Base-by-base conservation (phyloP, 2,329 filamentous ascomycete species). In the Fusarium kyushuense region DNA sequence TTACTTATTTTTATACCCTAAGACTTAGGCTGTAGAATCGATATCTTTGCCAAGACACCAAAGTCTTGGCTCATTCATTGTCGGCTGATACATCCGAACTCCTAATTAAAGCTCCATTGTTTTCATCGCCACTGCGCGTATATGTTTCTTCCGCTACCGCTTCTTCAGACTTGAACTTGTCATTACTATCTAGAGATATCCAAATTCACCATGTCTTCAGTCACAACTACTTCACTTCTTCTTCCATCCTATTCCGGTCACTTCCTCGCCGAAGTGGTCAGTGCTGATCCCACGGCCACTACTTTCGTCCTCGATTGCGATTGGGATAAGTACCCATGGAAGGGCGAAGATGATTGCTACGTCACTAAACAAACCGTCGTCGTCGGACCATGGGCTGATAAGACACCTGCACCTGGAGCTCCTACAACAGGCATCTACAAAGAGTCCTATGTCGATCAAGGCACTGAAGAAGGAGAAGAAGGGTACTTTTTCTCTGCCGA, bases 301-400 rank as follows among this genome's bases (percentile, higher is more conserved):
- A 58, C 55, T 8, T 56, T 56, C 8, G 35, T 59, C 4, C 27
- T 59, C 3, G 19, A 59, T 25, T 54, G 52, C 25, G 52, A 54
- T 23, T n/a, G 8, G 7, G 14, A 54, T 6, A 47, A 23, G 11
- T 42, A 42, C 9, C 40, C 40, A 5, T 42, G 40, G 40, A 10
- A 42, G 2, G 32, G 35, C 16, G 13, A 54, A 7, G 19, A 42
- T 11, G 29, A 42, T 25, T 58, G 55, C 14, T 45, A 25, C 6
- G 4, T 58, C 1, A 56, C 51, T 3, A 23, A 56, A 13, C 16
- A 38, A 1, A 58, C 51, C 3, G 3, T 58, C 3, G 17, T 58
- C 2, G 11, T 56, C 13, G 40, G 55, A 0, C 40, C 55, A 16
- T 58, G 51, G 55, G 55, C 40, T 12, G 51, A 58, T 4, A 58